phyloP scores from a whole-genome alignment of 768 basidiomycete species.

The Lactarius pseudohatsudake region DNA sequence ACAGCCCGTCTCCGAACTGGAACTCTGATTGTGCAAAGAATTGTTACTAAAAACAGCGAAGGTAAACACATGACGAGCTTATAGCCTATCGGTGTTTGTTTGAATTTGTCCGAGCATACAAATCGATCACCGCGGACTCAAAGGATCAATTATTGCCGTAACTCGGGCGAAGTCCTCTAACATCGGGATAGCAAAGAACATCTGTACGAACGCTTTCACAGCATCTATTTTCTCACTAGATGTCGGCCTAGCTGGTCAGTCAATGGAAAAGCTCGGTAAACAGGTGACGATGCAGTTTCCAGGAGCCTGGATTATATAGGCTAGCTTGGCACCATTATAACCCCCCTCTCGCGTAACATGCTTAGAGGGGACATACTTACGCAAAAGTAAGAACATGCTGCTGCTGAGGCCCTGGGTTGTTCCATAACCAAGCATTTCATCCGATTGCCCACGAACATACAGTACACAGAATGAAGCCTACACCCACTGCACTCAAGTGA shows the following conservation, averaged over 20 bases:
- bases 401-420: neutral
- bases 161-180: neutral
- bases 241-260: neutral
- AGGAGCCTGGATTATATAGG: neutral
- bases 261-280: neutral
- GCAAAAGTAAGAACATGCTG: neutral
- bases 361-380: neutral
- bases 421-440: neutral
- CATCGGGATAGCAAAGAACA: neutral
- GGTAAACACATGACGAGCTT: neutral
- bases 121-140: neutral
- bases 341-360: neutral
- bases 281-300: neutral
- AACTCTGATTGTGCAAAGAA: no score
- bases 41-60: no score
- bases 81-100: neutral
- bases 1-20: no score
- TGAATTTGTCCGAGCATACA: neutral
- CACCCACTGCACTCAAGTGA: neutral
- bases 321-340: neutral
- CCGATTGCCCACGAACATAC: neutral
- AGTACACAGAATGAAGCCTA: neutral
- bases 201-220: neutral
- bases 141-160: neutral
- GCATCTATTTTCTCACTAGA: neutral